These are phyloP conservation scores for Penicillium sp. DNA, from an alignment of 2,329 filamentous ascomycete genomes.

Conservation along the genomic window DNA sequence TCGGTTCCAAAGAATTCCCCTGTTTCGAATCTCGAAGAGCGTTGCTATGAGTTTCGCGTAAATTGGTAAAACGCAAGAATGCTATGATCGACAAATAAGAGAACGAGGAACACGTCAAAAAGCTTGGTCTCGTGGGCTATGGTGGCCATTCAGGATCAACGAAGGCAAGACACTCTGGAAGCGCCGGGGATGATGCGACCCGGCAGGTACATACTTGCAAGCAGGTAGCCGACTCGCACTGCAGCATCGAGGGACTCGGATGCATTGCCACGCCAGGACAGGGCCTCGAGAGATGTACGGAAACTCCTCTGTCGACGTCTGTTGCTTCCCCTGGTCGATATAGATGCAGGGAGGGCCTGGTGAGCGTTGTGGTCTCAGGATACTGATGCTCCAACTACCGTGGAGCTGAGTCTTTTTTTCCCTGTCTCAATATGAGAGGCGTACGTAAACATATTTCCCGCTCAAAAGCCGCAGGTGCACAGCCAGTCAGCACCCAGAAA, in stretches of 20 bases:
- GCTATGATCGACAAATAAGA: conserved; percentile 14
- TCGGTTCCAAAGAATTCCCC: conserved; percentile 7
- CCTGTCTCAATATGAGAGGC: neutral
- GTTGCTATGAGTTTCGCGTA: neutral
- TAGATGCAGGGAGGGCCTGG: conserved; percentile 9
- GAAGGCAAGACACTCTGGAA: conserved; percentile 9
- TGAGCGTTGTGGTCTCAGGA: conserved; percentile 12
- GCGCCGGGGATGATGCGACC: conserved; percentile 12
- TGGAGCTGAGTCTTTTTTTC: neutral
- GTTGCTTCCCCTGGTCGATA: neutral
- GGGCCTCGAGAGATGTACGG: conserved; percentile 3
- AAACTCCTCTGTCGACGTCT: conserved; percentile 2
- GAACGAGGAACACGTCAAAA: conserved; percentile 9
- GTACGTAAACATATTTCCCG: conserved; percentile 9
- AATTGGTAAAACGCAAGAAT: conserved; percentile 1
- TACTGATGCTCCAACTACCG: neutral
- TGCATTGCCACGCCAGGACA: conserved; percentile 19
- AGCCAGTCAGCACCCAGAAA: conserved; percentile 11
- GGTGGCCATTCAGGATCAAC: conserved; percentile 1
- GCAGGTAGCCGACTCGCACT: conserved; percentile 27
- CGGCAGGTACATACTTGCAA: conserved; percentile 8
- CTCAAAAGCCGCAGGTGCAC: neutral
- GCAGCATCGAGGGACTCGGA: conserved; percentile 11
- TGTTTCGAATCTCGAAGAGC: conserved; percentile 8
- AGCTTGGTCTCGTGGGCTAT: conserved; percentile 15